Evolutionary conservation across 2,329 filamentous ascomycete species (phyloP).

Genomic region (Tetracladium maxilliforme): DNA sequence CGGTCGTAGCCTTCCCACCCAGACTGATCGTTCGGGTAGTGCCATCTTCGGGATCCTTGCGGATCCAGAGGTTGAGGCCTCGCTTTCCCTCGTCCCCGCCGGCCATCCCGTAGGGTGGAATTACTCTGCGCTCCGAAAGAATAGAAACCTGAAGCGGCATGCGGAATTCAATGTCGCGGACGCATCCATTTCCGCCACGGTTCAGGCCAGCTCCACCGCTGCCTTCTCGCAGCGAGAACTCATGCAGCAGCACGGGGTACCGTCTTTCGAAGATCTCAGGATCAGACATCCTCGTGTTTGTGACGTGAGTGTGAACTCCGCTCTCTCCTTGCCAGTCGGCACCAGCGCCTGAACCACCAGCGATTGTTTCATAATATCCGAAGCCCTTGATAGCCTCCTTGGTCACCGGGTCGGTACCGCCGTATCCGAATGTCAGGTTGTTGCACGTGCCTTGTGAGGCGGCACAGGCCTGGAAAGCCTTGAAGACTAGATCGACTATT

Average conservation of each 20-base stretch:
- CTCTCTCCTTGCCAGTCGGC: slow-evolving; percentile 13
- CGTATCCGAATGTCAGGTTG: slow-evolving; percentile 13
- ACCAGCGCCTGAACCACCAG: slow-evolving; percentile 16
- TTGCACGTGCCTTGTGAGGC: slow-evolving; percentile 14
- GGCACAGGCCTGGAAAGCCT: slow-evolving; percentile 12
- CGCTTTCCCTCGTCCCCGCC: neutral
- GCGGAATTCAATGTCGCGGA: slow-evolving; percentile 1
- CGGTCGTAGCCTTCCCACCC: slow-evolving; percentile 3
- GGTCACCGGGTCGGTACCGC: slow-evolving; percentile 16
- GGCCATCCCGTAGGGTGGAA: neutral
- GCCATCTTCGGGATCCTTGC: slow-evolving; percentile 1
- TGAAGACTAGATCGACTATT: slow-evolving; percentile 16
- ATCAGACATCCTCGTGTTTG: slow-evolving; percentile 21
- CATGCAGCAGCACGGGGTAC: slow-evolving; percentile 16
- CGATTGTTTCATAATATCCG: slow-evolving; percentile 21
- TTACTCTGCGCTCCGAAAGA: neutral
- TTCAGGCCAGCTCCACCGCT: slow-evolving; percentile 6
- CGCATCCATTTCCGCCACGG: neutral
- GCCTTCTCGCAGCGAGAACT: slow-evolving; percentile 14
- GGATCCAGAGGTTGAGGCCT: neutral
- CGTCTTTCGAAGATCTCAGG: slow-evolving; percentile 19
- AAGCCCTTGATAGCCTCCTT: slow-evolving; percentile 20
- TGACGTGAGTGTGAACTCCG: slow-evolving; percentile 20
- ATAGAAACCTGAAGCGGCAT: neutral
- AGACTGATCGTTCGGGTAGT: slow-evolving; percentile 2